Base-by-base conservation (phyloP, 768 basidiomycete genomes). In the Pilatotrama ljubarskyi region DNA sequence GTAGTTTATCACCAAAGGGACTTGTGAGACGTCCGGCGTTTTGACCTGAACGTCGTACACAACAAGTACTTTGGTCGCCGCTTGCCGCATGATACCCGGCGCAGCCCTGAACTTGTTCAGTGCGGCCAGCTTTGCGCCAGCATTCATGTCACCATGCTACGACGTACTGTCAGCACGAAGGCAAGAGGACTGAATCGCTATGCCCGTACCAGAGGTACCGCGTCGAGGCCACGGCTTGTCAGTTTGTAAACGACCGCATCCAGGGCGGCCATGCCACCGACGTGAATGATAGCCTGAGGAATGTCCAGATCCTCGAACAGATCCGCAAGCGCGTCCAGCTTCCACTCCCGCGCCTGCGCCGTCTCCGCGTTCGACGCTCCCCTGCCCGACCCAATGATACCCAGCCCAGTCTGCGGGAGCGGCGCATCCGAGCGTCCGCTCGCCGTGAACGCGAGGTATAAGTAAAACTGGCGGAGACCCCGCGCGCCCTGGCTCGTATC, bases 21-120 rank as follows among this genome's bases (percentile, higher is more conserved):
- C 84, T 72, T 95, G 93, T 3, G 90, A 83, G 54, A 96, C 84
- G 65, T 98, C 97, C 26, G 91, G 86, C 11, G 84, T 82, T 76
- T 98, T 97, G 68, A 98, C 85, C 72, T 89, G 91, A 36, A 95
- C 90, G 69, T 99, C 97, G 66, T 95, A 96, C 42, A 97, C 87
- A 41, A 99, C 88, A 55, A 99, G 80, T 32, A 94, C 84, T 73
- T 88, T 91, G 50, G 87, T 83, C 43, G 78, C 70, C 9, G 85
- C 73, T 59, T 88, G 87, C 56, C 91, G 81, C 77, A 87, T 82
- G 64, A 87, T 78, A 52, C 77, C 78, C 15, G 79, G 72, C 1
- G 82, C 69, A 55, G 79, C 82, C 68, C 91, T 82, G 75, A 95
- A 94, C 73, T 95, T 92, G 78, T 88, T 87, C 72, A 98, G 70